Base-by-base conservation (phyloP, 2,329 filamentous ascomycete species). In the Dryadomyces sulphureus region DNA sequence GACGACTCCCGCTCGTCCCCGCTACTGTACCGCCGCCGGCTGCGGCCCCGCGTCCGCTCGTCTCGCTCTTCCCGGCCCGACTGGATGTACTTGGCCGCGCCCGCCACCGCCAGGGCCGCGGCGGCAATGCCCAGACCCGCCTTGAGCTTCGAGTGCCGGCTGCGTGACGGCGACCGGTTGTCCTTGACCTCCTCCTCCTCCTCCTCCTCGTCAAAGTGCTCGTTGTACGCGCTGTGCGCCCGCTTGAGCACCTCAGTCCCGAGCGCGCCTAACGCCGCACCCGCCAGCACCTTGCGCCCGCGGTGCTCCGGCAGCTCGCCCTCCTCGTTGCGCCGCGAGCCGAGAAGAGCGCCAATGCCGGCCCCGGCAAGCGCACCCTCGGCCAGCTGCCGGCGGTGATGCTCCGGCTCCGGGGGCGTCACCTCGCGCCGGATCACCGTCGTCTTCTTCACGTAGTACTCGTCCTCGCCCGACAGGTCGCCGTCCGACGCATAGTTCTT, bases 321-420 rank as follows among this genome's bases (percentile, higher is more conserved):
- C 45, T 70, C 61, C 46, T 65, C 65, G 43, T 69, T 66, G 41
- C 72, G 68, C 19, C 75, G 72, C 41, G 72, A 73, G 16, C 70
- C 66, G 6, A 79, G 59, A 3, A 81, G 60, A n/a, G 77, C 77
- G 11, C 73, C 71, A 7, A 77, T 60, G 42, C 77, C 77, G 17
- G 77, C 77, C 16, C 76, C 77, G 24, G 77, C 77, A 16, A 80
- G 64, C 9, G 76, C 77, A n/a, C 77, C 77, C 55, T 79, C 76
- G 20, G 77, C 77, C 5, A 81, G 59, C 53, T 79, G 72, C 57
- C 69, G 77, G 53, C 73, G 73, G 51, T 75, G 68, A 43, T 67
- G 62, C 5, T 65, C 61, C 52, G 69, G 56, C 30, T 49, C 47
- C 3, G 54, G 71, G 12, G 62, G 62, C 50, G 72, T 75, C 38